A percentile compares a stretch with the other conserved stretches of the same genome.
Conservation (phyloP, 2,329 filamentous ascomycete species). For the Venturia asperata region DNA sequence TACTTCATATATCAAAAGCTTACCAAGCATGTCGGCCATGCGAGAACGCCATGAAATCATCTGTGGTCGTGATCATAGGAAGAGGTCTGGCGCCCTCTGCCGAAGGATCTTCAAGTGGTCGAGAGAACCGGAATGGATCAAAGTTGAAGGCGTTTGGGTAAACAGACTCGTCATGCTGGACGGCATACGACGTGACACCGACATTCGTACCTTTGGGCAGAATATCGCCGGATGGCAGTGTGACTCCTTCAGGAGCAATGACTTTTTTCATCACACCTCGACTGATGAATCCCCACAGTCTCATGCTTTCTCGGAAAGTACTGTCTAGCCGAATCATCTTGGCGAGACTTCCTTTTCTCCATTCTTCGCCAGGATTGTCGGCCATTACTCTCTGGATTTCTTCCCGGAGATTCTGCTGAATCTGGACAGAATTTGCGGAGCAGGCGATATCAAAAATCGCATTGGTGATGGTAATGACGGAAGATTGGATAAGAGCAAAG, state of each 20-base stretch:
- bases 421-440: conserved; percentile 21
- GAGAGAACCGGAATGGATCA: conserved; percentile 18
- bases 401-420: conserved; percentile 12
- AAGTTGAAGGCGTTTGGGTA: conserved; percentile 15
- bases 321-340: conserved; percentile 17
- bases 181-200: conserved; percentile 21
- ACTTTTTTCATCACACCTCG: conserved; percentile 32
- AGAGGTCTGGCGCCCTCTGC: conserved; percentile 5
- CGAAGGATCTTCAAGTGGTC: background rate
- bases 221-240: conserved; percentile 31
- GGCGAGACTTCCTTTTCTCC: conserved; percentile 5
- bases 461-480: conserved; percentile 36
- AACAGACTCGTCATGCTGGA: conserved; percentile 21
- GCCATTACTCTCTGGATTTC: conserved; percentile 12
- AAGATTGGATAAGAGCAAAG: conserved; percentile 37
- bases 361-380: conserved; percentile 17
- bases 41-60: conserved; percentile 20
- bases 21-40: conserved; percentile 20
- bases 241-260: conserved; percentile 30
- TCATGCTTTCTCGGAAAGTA: conserved; percentile 20
- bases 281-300: conserved; percentile 22
- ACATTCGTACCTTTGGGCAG: conserved; percentile 33
- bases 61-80: conserved; percentile 16
- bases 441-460: conserved; percentile 34
- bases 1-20: conserved; percentile 18